A percentile compares a stretch with the other conserved stretches of the same genome.
phyloP scores from a whole-genome alignment of 257 asterid species.

The Primulina huaijiensis region DNA sequence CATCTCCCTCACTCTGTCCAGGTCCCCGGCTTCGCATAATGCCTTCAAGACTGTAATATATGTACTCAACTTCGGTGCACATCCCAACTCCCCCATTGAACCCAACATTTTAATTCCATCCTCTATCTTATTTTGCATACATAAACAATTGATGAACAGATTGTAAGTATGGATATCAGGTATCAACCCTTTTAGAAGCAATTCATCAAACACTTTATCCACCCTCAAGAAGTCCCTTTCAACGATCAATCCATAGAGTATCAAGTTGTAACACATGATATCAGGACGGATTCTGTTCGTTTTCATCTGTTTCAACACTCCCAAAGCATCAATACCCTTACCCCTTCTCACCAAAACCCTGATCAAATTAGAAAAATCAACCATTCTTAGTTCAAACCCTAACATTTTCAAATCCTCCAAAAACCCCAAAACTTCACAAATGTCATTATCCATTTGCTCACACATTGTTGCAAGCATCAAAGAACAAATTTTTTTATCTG shows the following conservation, averaged over 20 bases:
- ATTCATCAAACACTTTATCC: constrained; percentile 73
- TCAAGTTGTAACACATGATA: constrained; percentile 49
- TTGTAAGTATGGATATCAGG: constrained; percentile 67
- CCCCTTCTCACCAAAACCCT: constrained; percentile 41
- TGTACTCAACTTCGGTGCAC: constrained; percentile 48
- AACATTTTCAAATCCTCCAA: constrained; percentile 40
- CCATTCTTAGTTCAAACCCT: constrained; percentile 46
- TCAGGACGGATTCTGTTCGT: constrained; percentile 39
- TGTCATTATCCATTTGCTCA: constrained; percentile 24
- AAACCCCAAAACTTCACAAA: constrained; percentile 38
- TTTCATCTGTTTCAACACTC: constrained; percentile 53
- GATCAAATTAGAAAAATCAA: constrained; percentile 51
- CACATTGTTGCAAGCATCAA: constrained; percentile 49
- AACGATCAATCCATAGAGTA: constrained; percentile 45
- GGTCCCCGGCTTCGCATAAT: constrained; percentile 39
- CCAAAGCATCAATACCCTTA: constrained; percentile 39
- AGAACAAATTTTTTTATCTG: constrained; percentile 49
- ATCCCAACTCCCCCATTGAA: constrained; percentile 64
- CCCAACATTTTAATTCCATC: constrained; percentile 49
- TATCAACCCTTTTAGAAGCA: constrained; percentile 63
- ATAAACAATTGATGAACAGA: constrained; percentile 50
- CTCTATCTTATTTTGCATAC: constrained; percentile 52
- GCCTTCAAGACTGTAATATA: constrained; percentile 35
- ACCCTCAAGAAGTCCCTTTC: constrained; percentile 40
- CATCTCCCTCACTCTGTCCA: constrained; percentile 34